Evolutionary conservation across 1,284 basidiomycete genomes (phyloP), one percentile per base, ranked within the genome.

Genomic region (Quambalaria eucalypti): DNA sequence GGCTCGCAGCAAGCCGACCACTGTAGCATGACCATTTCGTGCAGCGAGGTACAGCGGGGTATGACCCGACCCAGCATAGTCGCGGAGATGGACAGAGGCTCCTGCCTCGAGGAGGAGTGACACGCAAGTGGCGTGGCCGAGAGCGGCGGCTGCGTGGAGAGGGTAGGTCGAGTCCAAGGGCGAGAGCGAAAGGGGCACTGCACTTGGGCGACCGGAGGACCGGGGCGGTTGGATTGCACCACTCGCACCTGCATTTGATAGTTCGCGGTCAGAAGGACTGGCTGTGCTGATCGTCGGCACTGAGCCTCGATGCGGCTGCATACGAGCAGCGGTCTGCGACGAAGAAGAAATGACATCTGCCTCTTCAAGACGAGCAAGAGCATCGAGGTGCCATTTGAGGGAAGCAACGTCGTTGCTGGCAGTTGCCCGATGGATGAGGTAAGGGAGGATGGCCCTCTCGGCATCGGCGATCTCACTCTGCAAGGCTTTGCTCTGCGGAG

Each of bases 111-210:
- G 79, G 30, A 95, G 78, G 33, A 82, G 69, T 29, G 80, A 78
- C 26, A 85, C 82, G 50, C 83, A 82, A 5, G 73, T 76, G 1
- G 77, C 62, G 59, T 82, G 81, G 0, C 87, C 87, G 51, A 85
- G 84, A 33, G 90, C 74, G 38, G 86, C 83, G 2, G 90, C 88
- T 21, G 86, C 81, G 66, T 93, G 90, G 36, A 93, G 77, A 4
- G 89, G 86, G 8, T 87, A 84, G 54, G 63, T 28, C 25, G 58
- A 56, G n/a, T 68, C 64, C 23, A 65, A 36, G 5, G 55, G 61
- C 1, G 64, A 57, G 0, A 57, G 59, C 16, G 49, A 33, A 36
- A 49, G 40, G 1, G 50, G 52, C 5, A 38, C 38, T 7, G 10
- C 25, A n/a, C 6, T 2, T 46, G 38, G 6, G 31, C 46, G n/a